phyloP scores from a whole-genome alignment of 2,329 filamentous ascomycete species.

The Bipolaris gigantea region DNA sequence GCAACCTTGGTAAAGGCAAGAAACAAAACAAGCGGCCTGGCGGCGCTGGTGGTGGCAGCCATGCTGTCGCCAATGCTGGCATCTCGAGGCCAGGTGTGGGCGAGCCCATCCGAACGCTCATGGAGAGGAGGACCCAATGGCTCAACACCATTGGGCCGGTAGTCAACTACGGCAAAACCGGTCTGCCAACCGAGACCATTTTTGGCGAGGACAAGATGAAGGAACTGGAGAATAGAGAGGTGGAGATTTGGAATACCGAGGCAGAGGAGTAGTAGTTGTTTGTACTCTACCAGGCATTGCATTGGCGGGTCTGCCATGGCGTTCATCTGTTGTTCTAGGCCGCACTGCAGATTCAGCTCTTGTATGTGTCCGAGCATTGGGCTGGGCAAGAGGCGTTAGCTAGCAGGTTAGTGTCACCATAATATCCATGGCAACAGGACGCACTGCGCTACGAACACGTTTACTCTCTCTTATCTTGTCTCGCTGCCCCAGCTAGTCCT shows the following conservation, averaged over 20 bases:
- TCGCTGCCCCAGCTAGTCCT: neutral
- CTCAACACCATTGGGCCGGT: constrained; percentile 88
- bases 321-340: neutral
- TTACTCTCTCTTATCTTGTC: neutral
- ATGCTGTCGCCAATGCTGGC: constrained; percentile 49
- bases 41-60: constrained; percentile 71
- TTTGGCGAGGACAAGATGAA: constrained; percentile 76
- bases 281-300: neutral
- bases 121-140: constrained; percentile 90
- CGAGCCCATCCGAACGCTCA: constrained; percentile 85
- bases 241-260: constrained; percentile 78
- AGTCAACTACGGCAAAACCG: constrained; percentile 79
- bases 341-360: neutral
- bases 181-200: constrained; percentile 74
- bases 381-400: neutral
- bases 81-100: constrained; percentile 66
- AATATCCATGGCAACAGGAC: neutral
- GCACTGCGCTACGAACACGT: neutral
- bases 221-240: constrained; percentile 71
- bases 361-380: neutral
- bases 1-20: constrained; percentile 91
- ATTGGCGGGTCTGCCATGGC: neutral
- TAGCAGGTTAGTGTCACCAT: neutral
- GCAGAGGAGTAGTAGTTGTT: constrained; percentile 65
- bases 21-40: constrained; percentile 79